Percentiles rank a stretch among this genome's conserved stretches.
Evolutionary conservation across 495 filamentous ascomycete species (phyloP).

Genomic region (Evernia prunastri): DNA sequence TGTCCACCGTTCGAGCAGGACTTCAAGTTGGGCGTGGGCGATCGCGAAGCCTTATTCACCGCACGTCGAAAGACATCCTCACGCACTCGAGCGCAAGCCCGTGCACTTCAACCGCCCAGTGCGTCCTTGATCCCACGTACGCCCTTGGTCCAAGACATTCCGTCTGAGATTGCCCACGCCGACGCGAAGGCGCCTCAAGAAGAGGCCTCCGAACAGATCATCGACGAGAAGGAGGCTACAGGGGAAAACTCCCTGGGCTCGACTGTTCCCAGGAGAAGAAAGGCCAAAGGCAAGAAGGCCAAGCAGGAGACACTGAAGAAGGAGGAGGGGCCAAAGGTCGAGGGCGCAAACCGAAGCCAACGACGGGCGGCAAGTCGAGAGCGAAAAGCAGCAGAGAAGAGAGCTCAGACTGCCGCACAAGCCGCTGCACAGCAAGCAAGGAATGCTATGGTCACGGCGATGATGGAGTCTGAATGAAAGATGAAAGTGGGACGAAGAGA

Average conservation of each 20-base stretch:
- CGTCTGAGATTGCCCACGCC: not conserved
- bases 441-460: not conserved
- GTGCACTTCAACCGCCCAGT: not conserved
- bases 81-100: not conserved
- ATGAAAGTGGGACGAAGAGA: not conserved
- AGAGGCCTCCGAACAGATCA: not conserved
- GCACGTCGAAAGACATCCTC: not conserved
- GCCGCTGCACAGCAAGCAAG: too few species aligned
- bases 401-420: not conserved
- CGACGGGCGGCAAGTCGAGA: not conserved
- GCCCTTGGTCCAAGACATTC: not conserved
- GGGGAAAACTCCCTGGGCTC: not conserved
- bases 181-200: not conserved
- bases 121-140: not conserved
- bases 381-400: not conserved
- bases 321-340: not conserved
- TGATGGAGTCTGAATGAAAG: not conserved
- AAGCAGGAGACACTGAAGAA: not conserved
- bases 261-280: not conserved
- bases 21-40: not conserved
- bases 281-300: not conserved
- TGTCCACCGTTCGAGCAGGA: not conserved
- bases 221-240: not conserved
- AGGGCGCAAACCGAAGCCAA: not conserved
- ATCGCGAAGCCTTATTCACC: not conserved